A percentile compares a stretch with the other conserved stretches of the same genome.
phyloP scores from a whole-genome alignment of 2,329 filamentous ascomycete genomes.

The Beauveria sp. region DNA sequence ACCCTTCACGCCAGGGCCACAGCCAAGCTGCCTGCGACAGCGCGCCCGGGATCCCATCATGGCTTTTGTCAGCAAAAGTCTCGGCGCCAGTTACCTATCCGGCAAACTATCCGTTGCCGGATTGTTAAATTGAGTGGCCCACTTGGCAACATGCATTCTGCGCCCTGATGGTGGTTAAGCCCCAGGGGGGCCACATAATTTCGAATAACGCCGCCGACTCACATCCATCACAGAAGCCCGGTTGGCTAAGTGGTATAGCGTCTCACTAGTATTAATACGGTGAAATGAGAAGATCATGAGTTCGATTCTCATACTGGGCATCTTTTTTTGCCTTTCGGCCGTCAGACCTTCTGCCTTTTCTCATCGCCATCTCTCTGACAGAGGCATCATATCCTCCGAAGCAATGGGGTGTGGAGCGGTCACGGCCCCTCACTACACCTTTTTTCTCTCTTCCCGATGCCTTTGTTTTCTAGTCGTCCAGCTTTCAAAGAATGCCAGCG shows the following conservation, averaged over 20 bases:
- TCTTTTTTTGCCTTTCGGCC: conserved; percentile 9
- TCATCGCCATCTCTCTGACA: background rate
- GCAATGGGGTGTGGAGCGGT: background rate
- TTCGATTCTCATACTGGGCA: conserved; percentile 24
- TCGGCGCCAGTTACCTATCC: too few relatives aligned
- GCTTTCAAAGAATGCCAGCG: background rate
- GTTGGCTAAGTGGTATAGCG: conserved; percentile 26
- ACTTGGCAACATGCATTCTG: background rate
- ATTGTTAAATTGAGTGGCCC: background rate
- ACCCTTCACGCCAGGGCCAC: background rate
- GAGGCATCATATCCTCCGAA: background rate
- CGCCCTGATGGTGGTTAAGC: background rate
- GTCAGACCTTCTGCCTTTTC: background rate
- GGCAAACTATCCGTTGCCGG: background rate
- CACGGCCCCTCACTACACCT: background rate
- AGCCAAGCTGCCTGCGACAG: background rate
- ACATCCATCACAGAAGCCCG: conserved; percentile 15
- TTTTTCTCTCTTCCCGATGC: too few relatives aligned
- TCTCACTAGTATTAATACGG: conserved; percentile 21
- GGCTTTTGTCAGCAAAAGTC: background rate
- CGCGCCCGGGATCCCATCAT: background rate
- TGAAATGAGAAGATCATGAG: conserved; percentile 23
- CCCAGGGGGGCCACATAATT: background rate
- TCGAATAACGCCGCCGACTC: background rate
- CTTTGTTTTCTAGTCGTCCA: background rate